Evolutionary conservation across 257 asterid genomes (phyloP).

Genomic region (Anisodus tanguticus): DNA sequence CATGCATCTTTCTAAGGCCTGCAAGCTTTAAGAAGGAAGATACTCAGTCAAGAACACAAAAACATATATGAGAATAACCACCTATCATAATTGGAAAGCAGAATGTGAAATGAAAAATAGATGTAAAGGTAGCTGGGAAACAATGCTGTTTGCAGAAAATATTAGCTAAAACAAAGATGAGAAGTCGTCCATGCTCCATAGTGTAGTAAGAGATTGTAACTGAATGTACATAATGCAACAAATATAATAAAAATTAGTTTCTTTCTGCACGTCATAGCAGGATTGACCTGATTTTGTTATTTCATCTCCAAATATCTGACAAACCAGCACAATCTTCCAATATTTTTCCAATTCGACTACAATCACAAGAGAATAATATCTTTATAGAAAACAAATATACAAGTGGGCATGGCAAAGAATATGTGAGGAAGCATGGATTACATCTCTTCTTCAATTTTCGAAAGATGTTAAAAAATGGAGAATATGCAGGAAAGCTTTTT

Average conservation of each 20-base stretch:
- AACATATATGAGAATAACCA: neutral
- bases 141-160: neutral
- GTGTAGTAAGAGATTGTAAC: neutral
- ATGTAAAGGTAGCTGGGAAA: neutral
- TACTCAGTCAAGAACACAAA: constrained; percentile 26
- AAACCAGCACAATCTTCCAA: constrained; percentile 3
- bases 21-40: constrained; percentile 68
- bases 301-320: neutral
- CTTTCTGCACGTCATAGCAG: neutral
- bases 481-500: neutral
- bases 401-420: neutral
- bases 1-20: constrained; percentile 64
- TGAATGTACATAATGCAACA: neutral
- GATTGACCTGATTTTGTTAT: neutral
- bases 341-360: neutral
- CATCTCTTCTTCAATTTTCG: constrained; percentile 11
- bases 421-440: neutral
- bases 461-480: neutral
- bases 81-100: neutral
- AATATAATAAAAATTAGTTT: neutral
- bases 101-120: neutral
- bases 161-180: neutral
- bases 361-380: neutral
- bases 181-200: neutral
- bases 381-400: neutral